phyloP scores from a whole-genome alignment of 1,284 basidiomycete genomes.

The Mycosarcoma mackinlayi region DNA sequence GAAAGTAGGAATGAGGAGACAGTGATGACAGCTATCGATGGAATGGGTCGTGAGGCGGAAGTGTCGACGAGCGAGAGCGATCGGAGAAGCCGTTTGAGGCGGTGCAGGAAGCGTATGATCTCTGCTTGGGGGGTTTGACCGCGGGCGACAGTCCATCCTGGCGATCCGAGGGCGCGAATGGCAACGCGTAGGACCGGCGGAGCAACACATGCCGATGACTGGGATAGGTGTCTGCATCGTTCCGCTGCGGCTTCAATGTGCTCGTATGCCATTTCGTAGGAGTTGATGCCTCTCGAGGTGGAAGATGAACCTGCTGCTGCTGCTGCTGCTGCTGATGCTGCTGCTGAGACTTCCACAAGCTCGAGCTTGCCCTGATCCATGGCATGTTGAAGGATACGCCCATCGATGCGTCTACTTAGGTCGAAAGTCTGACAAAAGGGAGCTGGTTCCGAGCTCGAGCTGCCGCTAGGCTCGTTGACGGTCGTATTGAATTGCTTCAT shows the following conservation, averaged over 20 bases:
- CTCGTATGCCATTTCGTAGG: conserved; percentile 34
- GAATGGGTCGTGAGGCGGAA: conserved; percentile 23
- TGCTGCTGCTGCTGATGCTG: background rate
- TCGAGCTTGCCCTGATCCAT: conserved; percentile 28
- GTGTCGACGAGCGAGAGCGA: conserved; percentile 40
- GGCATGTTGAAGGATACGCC: conserved; percentile 42
- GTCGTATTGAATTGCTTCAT: conserved; percentile 93
- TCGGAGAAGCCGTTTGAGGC: conserved; percentile 50
- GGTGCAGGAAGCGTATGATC: conserved; percentile 52
- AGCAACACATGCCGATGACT: background rate
- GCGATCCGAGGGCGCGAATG: conserved; percentile 56
- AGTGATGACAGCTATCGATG: conserved; percentile 45
- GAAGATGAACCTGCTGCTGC: background rate
- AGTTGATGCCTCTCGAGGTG: background rate
- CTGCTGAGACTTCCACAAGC: conserved; percentile 23
- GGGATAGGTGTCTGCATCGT: conserved; percentile 14
- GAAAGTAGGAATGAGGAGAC: conserved; percentile 45
- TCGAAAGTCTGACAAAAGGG: conserved; percentile 80
- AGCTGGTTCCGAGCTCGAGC: conserved; percentile 9
- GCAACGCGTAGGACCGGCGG: conserved; percentile 55
- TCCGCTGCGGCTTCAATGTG: conserved; percentile 34
- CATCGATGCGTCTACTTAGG: conserved; percentile 71
- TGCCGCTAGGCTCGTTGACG: conserved; percentile 69
- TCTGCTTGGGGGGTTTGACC: conserved; percentile 21
- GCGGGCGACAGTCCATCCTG: conserved; percentile 34